Base-by-base conservation (phyloP, 208 protist genomes). In the Wallacemonas rigidus region DNA sequence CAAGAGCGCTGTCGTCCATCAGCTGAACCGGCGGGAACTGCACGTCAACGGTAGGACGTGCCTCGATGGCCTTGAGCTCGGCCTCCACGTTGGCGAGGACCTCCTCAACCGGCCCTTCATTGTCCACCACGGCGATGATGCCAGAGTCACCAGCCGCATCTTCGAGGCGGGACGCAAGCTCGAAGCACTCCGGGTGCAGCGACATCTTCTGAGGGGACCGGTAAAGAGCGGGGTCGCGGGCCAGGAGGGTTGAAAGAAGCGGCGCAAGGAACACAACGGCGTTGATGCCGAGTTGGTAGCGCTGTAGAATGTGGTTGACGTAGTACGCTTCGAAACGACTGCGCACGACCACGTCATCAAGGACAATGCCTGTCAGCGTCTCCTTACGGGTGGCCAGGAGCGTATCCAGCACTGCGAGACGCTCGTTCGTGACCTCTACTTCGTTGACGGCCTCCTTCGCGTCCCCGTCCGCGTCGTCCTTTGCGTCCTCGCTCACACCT, bases 291-390 rank as follows among this genome's bases (percentile, higher is more conserved):
- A 95, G 74, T 1, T 79, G 76, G 53, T 82, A 69, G 63, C 81
- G 73, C 64, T 85, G 65, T 39, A 95, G 72, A 58, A 91, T 75
- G 65, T 80, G 75, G 58, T 85, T 74, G 11, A 92, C 82, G 71
- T 92, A 93, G 79, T 95, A 82, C 0, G 85, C 80, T 17, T 95
- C 88, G 71, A 80, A 94, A 65, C 83, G 87, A 48, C 83, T 92
- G 14, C 79, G 69, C n/a, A 83, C 70, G 44, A 95, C 72, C 38
- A 81, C 81, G 73, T 95, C 91, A 67, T 95, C 91, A 72, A 95
- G 85, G 39, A 95, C 88, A 26, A 95, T 77, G 15, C 88, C 91
- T 41, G 81, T 86, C 50, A 87, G 69, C 4, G 74, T 57, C 12
- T 58, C 44, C 71, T 89, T 88, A 54, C 79, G 76, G 43, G 67